Percentiles rank a stretch among this genome's conserved stretches.
phyloP scores from a whole-genome alignment of 208 protist species.

The Trichomonas tenax region DNA sequence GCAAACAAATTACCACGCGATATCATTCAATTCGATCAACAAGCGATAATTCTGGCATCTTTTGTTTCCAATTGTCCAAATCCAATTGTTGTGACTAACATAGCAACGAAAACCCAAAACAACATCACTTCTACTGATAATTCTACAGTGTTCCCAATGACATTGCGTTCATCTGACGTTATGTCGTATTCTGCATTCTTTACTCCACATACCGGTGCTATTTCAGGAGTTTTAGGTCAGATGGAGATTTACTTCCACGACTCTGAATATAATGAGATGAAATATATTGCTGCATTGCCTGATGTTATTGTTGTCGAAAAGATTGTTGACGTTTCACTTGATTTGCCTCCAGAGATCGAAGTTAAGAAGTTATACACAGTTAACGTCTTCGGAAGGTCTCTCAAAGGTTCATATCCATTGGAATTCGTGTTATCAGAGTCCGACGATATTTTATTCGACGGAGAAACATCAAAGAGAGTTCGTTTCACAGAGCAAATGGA shows the following conservation, averaged over 20 bases:
- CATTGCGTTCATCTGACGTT: background rate
- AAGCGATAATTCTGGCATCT: background rate
- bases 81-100: background rate
- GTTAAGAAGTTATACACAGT: background rate
- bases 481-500: background rate
- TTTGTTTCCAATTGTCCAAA: background rate
- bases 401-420: background rate
- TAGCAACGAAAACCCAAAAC: background rate
- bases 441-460: background rate
- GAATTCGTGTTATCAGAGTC: background rate
- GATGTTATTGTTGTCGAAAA: background rate
- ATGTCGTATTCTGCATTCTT: background rate
- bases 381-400: background rate
- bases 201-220: background rate
- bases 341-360: background rate
- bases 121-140: background rate
- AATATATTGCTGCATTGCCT: background rate
- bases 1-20: background rate
- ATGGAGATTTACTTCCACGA: background rate
- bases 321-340: background rate
- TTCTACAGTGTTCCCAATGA: background rate
- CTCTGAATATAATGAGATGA: background rate
- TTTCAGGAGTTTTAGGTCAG: background rate
- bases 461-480: background rate
- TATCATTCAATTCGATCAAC: background rate